These are phyloP conservation scores for Trichoderma oligosporum DNA, from an alignment of 2,329 filamentous ascomycete genomes.

Conservation along the genomic window DNA sequence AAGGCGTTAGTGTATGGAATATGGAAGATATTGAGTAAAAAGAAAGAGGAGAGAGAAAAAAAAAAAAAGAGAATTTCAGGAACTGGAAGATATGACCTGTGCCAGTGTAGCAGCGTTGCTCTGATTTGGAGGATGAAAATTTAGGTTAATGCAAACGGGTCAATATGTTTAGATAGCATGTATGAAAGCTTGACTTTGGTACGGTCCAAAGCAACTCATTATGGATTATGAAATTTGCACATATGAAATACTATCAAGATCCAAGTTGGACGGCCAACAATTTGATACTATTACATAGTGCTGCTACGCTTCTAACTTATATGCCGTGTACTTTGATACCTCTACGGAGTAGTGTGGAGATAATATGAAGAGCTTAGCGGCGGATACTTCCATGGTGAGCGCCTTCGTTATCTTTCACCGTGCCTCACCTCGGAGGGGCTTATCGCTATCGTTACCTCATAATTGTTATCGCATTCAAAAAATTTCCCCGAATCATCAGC, in stretches of 20 bases:
- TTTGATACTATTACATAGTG: no score
- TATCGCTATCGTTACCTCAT: slow-evolving; percentile 15
- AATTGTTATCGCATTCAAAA: slow-evolving; percentile 27
- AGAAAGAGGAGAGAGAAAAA: slow-evolving; percentile 20
- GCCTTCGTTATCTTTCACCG: slow-evolving; percentile 17
- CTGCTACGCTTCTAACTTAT: no score
- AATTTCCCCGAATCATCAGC: slow-evolving; percentile 25
- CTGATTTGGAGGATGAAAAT: background rate
- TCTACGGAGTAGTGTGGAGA: no score
- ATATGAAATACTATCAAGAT: background rate
- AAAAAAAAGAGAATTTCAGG: background rate
- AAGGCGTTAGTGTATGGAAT: slow-evolving; percentile 48
- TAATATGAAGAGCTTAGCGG: background rate
- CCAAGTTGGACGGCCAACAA: background rate
- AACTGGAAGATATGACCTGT: background rate
- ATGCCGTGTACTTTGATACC: no score
- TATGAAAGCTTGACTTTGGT: slow-evolving; percentile 5
- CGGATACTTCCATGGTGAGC: background rate
- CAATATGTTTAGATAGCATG: slow-evolving; percentile 9
- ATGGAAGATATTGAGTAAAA: slow-evolving; percentile 47
- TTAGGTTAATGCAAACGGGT: slow-evolving; percentile 9
- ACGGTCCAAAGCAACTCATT: background rate
- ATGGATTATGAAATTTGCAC: slow-evolving; percentile 4
- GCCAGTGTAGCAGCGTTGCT: background rate
- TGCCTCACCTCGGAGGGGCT: slow-evolving; percentile 30